Evolutionary conservation across 305 asterid species (phyloP).

Genomic region (Fraxinus dipetala): DNA sequence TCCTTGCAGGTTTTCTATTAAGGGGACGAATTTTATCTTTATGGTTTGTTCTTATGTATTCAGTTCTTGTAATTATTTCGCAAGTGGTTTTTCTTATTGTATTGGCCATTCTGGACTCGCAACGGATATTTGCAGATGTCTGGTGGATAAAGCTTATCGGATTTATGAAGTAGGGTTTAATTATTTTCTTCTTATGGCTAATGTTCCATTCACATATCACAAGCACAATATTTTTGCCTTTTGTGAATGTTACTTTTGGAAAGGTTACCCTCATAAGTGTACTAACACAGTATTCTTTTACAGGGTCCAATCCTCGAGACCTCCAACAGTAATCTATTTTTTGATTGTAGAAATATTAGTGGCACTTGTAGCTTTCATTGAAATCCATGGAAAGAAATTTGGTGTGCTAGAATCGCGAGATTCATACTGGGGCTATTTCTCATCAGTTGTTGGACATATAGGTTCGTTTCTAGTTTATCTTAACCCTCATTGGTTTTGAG

Average conservation of each 20-base stretch:
- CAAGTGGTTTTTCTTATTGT: slow-evolving; percentile 62
- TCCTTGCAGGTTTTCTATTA: slow-evolving; percentile 58
- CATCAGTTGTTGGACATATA: slow-evolving; percentile 63
- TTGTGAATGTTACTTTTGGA: neutral
- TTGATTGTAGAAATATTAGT: slow-evolving; percentile 57
- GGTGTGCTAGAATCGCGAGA: slow-evolving; percentile 45
- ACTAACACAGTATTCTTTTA: slow-evolving; percentile 36
- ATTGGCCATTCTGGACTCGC: slow-evolving; percentile 48
- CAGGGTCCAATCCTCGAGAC: slow-evolving; percentile 77
- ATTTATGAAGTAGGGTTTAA: slow-evolving; percentile 61
- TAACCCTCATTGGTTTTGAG: slow-evolving; percentile 18
- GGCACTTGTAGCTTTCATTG: slow-evolving; percentile 60
- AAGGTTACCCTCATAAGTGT: slow-evolving; percentile 16
- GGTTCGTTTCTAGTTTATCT: slow-evolving; percentile 48
- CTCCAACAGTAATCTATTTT: slow-evolving; percentile 63
- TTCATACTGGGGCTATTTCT: slow-evolving; percentile 62
- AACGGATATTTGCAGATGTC: slow-evolving; percentile 49
- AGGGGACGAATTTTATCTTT: slow-evolving; percentile 54
- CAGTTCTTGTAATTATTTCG: slow-evolving; percentile 52
- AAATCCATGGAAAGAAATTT: slow-evolving; percentile 59
- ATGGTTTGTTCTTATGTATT: slow-evolving; percentile 67
- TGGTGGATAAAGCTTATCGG: slow-evolving; percentile 93
- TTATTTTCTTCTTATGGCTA: slow-evolving; percentile 1
- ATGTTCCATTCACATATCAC: slow-evolving; percentile 17
- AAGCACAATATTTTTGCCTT: neutral